Evolutionary conservation across 2,329 filamentous ascomycete species (phyloP).

Genomic region (Exophiala spinifera): DNA sequence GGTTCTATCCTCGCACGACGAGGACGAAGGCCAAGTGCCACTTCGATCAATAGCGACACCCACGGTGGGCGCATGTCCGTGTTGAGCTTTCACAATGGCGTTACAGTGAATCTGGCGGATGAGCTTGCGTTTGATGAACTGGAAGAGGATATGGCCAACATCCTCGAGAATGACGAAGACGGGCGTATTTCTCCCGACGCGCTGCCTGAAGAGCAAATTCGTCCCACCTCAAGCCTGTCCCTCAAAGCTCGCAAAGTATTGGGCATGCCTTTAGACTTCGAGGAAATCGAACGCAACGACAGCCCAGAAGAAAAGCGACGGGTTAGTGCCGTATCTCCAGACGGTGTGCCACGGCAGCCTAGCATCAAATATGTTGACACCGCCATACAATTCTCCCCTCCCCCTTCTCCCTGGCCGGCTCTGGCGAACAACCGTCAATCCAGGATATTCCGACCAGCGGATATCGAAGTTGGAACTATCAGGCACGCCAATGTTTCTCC

Average conservation of each 20-base stretch:
- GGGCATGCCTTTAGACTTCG: slow-evolving; percentile 39
- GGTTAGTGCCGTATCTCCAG: neutral
- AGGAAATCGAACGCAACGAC: slow-evolving; percentile 32
- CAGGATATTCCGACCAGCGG: slow-evolving; percentile 37
- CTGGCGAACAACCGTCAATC: slow-evolving; percentile 49
- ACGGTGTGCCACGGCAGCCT: slow-evolving; percentile 4
- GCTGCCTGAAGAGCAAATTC: slow-evolving; percentile 40
- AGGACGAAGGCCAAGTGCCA: slow-evolving; percentile 58
- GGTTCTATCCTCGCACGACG: slow-evolving; percentile 32
- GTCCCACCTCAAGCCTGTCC: slow-evolving; percentile 41
- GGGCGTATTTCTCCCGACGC: slow-evolving; percentile 53
- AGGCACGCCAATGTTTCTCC: slow-evolving; percentile 13
- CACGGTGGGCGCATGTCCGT: slow-evolving; percentile 69
- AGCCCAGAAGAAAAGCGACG: slow-evolving; percentile 26
- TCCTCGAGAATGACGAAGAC: slow-evolving; percentile 66
- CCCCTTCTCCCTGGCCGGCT: slow-evolving; percentile 63
- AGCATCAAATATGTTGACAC: slow-evolving; percentile 63
- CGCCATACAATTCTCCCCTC: slow-evolving; percentile 81
- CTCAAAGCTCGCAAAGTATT: slow-evolving; percentile 47
- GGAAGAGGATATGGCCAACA: slow-evolving; percentile 57
- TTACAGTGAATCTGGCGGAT: slow-evolving; percentile 74
- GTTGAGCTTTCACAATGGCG: slow-evolving; percentile 55
- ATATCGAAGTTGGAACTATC: slow-evolving; percentile 20
- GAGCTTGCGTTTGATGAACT: slow-evolving; percentile 86
- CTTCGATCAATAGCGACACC: slow-evolving; percentile 50